phyloP scores from a whole-genome alignment of 345 rosid genomes.

The Rhizophora apiculata region DNA sequence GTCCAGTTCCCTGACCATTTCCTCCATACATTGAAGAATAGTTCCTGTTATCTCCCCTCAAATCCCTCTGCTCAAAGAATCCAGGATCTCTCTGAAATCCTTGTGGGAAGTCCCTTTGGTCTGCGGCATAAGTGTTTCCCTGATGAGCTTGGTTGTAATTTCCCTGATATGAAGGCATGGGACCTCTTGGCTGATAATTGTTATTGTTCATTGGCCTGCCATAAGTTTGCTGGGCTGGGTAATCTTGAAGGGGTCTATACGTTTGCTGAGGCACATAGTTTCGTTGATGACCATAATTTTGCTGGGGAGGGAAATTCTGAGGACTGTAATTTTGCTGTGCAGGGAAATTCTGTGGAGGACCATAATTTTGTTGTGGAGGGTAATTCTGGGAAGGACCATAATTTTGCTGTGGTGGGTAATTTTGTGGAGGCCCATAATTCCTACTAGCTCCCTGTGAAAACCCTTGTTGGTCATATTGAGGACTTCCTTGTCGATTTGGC shows the following conservation, averaged over 20 bases:
- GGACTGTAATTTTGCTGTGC: constrained; percentile 8
- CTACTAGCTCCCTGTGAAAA: constrained; percentile 49
- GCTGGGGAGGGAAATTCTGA: constrained; percentile 3
- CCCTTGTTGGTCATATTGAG: constrained; percentile 35
- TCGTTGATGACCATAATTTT: constrained; percentile 11
- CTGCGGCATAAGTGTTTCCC: constrained; percentile 39
- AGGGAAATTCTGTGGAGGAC: neutral
- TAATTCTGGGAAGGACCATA: neutral
- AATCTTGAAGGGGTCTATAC: neutral
- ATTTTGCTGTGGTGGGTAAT: constrained; percentile 7
- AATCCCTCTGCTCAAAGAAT: constrained; percentile 20
- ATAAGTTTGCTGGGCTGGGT: constrained; percentile 1
- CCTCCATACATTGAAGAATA: constrained; percentile 34
- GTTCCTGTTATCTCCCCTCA: constrained; percentile 28
- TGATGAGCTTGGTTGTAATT: constrained; percentile 39
- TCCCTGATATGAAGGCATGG: constrained; percentile 35
- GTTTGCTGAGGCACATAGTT: constrained; percentile 13
- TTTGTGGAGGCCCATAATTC: constrained; percentile 43
- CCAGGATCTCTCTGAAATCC: constrained; percentile 27
- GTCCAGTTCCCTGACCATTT: constrained; percentile 37
- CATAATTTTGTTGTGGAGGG: neutral
- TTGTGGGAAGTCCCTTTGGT: constrained; percentile 37
- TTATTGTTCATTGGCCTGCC: constrained; percentile 35
- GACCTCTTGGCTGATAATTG: constrained; percentile 32
- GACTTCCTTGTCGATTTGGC: constrained; percentile 29